These are phyloP conservation scores for Casaregolazyma lundiana DNA, from an alignment of 1,139 yeast species.

Conservation along the genomic window DNA sequence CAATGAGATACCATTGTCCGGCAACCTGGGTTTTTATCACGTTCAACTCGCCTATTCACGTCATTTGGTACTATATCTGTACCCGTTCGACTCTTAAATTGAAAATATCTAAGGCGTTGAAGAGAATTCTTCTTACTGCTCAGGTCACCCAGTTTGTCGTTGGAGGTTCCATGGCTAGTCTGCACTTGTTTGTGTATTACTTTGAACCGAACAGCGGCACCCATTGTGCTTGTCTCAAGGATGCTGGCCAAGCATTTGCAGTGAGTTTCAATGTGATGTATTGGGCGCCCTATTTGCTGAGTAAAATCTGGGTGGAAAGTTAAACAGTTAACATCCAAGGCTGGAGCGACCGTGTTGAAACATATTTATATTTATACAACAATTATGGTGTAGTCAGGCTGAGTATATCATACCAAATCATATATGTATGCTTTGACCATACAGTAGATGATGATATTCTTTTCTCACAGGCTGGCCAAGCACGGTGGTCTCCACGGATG, in stretches of 20 bases:
- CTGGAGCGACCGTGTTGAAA: too few relatives aligned
- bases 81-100: slow-evolving; percentile 59
- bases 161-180: slow-evolving; percentile 65
- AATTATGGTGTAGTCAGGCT: too few relatives aligned
- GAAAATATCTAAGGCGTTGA: slow-evolving; percentile 54
- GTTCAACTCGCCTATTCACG: slow-evolving; percentile 72
- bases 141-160: slow-evolving; percentile 67
- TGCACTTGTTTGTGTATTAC: slow-evolving; percentile 60
- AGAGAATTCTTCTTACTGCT: slow-evolving; percentile 59
- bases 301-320: slow-evolving; percentile 64
- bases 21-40: slow-evolving; percentile 81
- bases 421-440: too few relatives aligned
- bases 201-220: slow-evolving; percentile 46
- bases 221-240: slow-evolving; percentile 51
- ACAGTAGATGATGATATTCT: too few relatives aligned
- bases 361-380: too few relatives aligned
- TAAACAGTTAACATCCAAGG: slow-evolving; percentile 38
- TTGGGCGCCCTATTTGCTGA: slow-evolving; percentile 66
- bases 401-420: too few relatives aligned
- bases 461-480: too few relatives aligned
- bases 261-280: slow-evolving; percentile 59
- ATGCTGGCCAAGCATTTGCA: slow-evolving; percentile 62
- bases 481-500: too few relatives aligned
- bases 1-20: slow-evolving; percentile 64
- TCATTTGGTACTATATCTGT: slow-evolving; percentile 72